Base-by-base conservation (phyloP, 495 filamentous ascomycete genomes). In the Penicillium canariense region DNA sequence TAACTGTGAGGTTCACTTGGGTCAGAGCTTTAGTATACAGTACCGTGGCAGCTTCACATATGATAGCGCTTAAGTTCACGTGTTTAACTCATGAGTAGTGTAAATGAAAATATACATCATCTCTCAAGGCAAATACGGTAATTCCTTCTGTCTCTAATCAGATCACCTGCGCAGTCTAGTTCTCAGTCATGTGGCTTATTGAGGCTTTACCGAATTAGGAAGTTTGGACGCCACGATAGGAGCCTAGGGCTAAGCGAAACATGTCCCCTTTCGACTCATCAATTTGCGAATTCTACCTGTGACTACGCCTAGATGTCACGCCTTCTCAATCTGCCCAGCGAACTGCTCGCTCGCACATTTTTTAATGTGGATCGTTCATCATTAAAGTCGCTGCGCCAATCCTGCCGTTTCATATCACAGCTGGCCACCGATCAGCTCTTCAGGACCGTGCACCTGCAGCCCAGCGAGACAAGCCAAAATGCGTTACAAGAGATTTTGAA, bases 391-490 rank as follows among this genome's bases (percentile, higher is more conserved):
- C 35, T 44, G 25, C 50, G 36, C 14, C 50, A 42, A 32, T 43
- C 50, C 50, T 44, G 26, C 38, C 50, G 50, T 52, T 52, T 52
- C 38, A 52, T 43, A 52, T 52, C 50, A 52, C 50, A 52, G 50
- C 50, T 43, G 15, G 50, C 50, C 38, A 44, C 50, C 38, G 50
- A 52, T 52, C 50, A 42, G 50, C 50, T 52, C 35, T 52, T 22
- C 50, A 44, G 38, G 50, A 52, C 50, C 28, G 35, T 52, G 38
- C 26, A 32, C 49, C 49, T 38, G 10, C 35, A 38, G 15, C 35
- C 35, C 47, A 10, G 47, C 47, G 31, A 49, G 47, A 49, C 47
- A 36, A 49, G 47, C 47, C 47, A 49, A 38, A 49, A 26, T 22
- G 32, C n/a, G 28, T 49, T 49, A 49, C 47, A 49, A 49, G 32